A percentile compares a stretch with the other conserved stretches of the same genome.
These are phyloP conservation scores for Begonia peltatifolia DNA, from an alignment of 306 rosid species.

Conservation along the genomic window DNA sequence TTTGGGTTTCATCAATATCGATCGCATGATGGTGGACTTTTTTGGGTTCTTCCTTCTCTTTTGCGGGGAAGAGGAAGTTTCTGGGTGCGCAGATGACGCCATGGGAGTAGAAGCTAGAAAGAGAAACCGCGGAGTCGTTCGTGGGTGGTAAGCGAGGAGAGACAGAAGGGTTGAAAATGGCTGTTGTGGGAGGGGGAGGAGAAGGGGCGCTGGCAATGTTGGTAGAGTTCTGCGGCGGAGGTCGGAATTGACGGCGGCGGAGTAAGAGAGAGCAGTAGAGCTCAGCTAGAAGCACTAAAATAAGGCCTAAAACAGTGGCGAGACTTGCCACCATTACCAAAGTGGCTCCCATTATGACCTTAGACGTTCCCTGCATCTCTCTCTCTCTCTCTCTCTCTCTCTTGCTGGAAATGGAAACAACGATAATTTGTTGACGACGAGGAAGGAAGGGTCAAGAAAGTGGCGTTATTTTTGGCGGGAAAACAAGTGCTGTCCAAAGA, in stretches of 20 bases:
- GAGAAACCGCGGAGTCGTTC: slow-evolving; percentile 15
- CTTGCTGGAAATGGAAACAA: background rate
- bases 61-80: slow-evolving; percentile 46
- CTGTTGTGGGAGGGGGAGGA: slow-evolving; percentile 4
- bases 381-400: slow-evolving; percentile 11
- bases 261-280: slow-evolving; percentile 88
- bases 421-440: slow-evolving; percentile 1
- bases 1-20: slow-evolving; percentile 18
- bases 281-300: slow-evolving; percentile 66
- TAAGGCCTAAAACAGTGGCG: slow-evolving; percentile 65
- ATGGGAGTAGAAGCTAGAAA: slow-evolving; percentile 34
- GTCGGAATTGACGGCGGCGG: slow-evolving; percentile 55
- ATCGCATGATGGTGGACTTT: slow-evolving; percentile 29
- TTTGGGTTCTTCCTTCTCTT: slow-evolving; percentile 24
- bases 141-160: background rate
- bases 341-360: slow-evolving; percentile 78
- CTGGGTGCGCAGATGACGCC: slow-evolving; percentile 83
- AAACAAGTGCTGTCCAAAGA: too few relatives aligned
- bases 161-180: slow-evolving; percentile 5
- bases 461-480: slow-evolving; percentile 11
- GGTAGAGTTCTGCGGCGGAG: slow-evolving; percentile 42
- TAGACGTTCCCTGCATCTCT: slow-evolving; percentile 78
- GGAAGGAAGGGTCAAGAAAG: slow-evolving; percentile 14
- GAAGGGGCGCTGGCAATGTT: background rate
- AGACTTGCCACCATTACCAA: slow-evolving; percentile 71